Evolutionary conservation across 306 rosid species (phyloP).

Genomic region (Casuarina equisetifolia): DNA sequence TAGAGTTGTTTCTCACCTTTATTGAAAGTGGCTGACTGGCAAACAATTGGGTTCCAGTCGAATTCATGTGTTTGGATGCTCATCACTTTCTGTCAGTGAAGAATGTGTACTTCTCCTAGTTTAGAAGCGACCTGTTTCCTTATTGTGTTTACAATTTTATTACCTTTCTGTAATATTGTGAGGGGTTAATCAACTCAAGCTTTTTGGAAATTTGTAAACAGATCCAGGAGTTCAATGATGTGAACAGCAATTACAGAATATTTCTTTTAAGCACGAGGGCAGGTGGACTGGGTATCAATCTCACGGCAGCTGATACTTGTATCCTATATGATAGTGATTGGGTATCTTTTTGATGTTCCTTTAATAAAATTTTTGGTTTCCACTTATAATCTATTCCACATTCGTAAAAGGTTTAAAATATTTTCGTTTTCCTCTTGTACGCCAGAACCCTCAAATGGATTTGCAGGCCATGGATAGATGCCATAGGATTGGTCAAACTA

Average conservation of each 20-base stretch:
- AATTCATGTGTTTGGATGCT: not conserved
- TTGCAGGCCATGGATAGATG: conserved; percentile 99
- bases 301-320: conserved; percentile 97
- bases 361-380: not conserved
- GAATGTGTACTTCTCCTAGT: no score
- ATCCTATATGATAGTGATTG: conserved; percentile 97
- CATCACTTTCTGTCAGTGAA: no score
- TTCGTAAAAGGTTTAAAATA: not conserved
- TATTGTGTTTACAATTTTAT: no score
- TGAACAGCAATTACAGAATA: conserved; percentile 55
- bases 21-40: not conserved
- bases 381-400: not conserved
- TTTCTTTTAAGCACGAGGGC: conserved; percentile 95
- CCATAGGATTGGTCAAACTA: conserved; percentile 93
- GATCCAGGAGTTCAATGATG: conserved; percentile 77
- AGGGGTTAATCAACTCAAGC: conserved; percentile 8
- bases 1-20: not conserved
- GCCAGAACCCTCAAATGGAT: conserved; percentile 97
- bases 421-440: conserved; percentile 22
- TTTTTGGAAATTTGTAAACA: conserved; percentile 34
- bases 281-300: conserved; percentile 97
- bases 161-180: not conserved
- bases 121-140: no score
- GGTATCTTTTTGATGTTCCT: conserved; percentile 49
- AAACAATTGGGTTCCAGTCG: not conserved